Base-by-base conservation (phyloP, 306 rosid species). In the Quercus variabilis region DNA sequence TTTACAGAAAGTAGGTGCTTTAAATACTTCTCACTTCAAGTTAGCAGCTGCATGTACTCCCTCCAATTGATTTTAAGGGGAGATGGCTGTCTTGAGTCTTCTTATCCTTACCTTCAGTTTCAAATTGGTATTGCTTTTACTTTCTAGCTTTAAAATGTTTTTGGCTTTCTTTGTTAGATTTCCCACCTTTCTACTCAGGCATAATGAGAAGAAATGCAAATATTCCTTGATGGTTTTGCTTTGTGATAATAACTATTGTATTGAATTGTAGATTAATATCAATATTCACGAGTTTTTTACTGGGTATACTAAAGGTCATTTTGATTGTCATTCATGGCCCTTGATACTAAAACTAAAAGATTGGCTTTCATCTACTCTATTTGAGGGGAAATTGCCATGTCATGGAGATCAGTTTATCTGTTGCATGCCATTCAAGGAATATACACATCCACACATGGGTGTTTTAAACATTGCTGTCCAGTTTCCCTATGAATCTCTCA, bases 261-360 rank as follows among this genome's bases (percentile, higher is more conserved):
- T 60, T 87, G 65, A 5, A 73, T 71, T 86, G 87, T 87, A 92
- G 97, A 89, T 63, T 13, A 96, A 90, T 20, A 79, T 94, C 79
- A 94, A 94, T 79, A 90, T 94, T 74, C 97, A 86, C 77, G 86
- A 87, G 75, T 94, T 94, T 86, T 94, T 94, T 79, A 88, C 86
- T 23, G 97, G 97, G 75, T 94, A 94, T 75, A 41, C 83, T 1
- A 1, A 69, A 0, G 94, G 93, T 30, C 87, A 84, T 11, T 7
- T 8, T 71, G 94, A 86, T 76, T 8, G 20, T 69, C 1, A 2
- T 38, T 0, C 0, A 5, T 83, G 96, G 98, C 98, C 98, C 33
- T 93, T 88, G 83, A 85, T 94, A 74, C 79, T 94, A 79, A 94
- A 92, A 83, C 79, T 94, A 71, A 94, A 94, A 80, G 97, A 91